These are phyloP conservation scores for Periconia sp. DNA, from an alignment of 2,329 filamentous ascomycete genomes.

Conservation along the genomic window DNA sequence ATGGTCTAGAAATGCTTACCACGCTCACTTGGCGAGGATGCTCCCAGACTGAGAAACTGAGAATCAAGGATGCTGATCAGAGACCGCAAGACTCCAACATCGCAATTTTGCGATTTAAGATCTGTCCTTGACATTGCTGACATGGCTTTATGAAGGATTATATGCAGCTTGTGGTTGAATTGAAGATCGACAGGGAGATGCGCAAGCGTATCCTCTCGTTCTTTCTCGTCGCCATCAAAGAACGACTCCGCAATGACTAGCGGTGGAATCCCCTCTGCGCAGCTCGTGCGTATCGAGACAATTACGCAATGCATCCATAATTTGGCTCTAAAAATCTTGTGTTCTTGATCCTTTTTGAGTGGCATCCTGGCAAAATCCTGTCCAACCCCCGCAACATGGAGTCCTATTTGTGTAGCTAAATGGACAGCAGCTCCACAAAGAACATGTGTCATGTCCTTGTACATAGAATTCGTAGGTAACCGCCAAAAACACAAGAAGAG, in stretches of 20 bases:
- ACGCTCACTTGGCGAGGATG: conserved; percentile 38
- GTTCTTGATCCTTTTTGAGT: conserved; percentile 41
- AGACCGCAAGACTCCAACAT: conserved; percentile 38
- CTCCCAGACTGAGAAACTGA: conserved; percentile 35
- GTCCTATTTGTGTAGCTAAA: conserved; percentile 49
- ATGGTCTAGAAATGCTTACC: conserved; percentile 23
- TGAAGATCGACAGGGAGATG: conserved; percentile 37
- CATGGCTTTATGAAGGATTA: conserved; percentile 41
- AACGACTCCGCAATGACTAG: conserved; percentile 39
- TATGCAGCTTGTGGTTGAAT: conserved; percentile 41
- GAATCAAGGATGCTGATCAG: conserved; percentile 44
- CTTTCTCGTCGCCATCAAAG: conserved; percentile 39
- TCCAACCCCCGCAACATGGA: conserved; percentile 47
- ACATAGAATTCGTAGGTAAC: conserved; percentile 49
- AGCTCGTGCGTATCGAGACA: conserved; percentile 38
- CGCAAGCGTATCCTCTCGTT: conserved; percentile 41
- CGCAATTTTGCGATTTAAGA: conserved; percentile 37
- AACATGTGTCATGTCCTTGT: conserved; percentile 48
- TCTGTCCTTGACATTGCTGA: conserved; percentile 41
- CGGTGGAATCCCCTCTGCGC: conserved; percentile 35
- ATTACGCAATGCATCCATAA: conserved; percentile 48
- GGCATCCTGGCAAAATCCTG: conserved; percentile 49
- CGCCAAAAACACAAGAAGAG: conserved; percentile 50
- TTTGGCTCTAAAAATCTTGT: conserved; percentile 42
- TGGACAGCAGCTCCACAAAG: conserved; percentile 49